These are phyloP conservation scores for Leccinum olivaceopallidum DNA, from an alignment of 768 basidiomycete genomes.

Conservation along the genomic window DNA sequence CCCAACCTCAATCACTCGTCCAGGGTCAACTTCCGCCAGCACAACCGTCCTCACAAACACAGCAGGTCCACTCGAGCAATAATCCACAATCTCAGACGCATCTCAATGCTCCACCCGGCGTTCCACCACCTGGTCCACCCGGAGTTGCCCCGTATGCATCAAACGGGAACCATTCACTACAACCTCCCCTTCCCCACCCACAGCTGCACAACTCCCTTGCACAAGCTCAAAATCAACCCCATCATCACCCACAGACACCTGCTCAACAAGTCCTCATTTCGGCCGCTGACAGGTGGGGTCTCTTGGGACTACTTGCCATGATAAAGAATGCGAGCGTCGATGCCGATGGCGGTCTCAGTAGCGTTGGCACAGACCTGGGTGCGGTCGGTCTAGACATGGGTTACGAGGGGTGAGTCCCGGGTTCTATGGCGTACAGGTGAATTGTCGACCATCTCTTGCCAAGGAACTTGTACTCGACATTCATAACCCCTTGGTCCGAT, in stretches of 20 bases:
- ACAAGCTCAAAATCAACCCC: conserved; percentile 35
- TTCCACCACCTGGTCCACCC: conserved; percentile 42
- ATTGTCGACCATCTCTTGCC: conserved; percentile 25
- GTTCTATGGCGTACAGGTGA: conserved; percentile 20
- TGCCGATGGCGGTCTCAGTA: conserved; percentile 76
- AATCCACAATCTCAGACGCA: conserved; percentile 40
- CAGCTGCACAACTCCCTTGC: conserved; percentile 33
- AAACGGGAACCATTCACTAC: conserved; percentile 39
- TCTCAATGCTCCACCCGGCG: conserved; percentile 54
- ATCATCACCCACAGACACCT: conserved; percentile 77
- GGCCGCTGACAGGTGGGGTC: conserved; percentile 94
- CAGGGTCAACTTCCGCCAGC: conserved; percentile 24
- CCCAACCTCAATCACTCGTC: conserved; percentile 24
- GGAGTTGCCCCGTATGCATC: conserved; percentile 35
- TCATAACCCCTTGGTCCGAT: conserved; percentile 97
- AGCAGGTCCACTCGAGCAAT: conserved; percentile 36
- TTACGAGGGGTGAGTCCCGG: conserved; percentile 67
- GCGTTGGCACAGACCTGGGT: conserved; percentile 88
- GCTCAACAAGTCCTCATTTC: conserved; percentile 91
- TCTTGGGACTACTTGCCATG: conserved; percentile 81
- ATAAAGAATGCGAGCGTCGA: conserved; percentile 80
- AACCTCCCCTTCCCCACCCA: conserved; percentile 35
- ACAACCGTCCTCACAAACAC: conserved; percentile 32
- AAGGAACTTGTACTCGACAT: conserved; percentile 83
- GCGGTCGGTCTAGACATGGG: conserved; percentile 92